A percentile compares a stretch with the other conserved stretches of the same genome.
Evolutionary conservation across 371 early-diverging fungal genomes (phyloP).

Genomic region (Nosema bombycis): DNA sequence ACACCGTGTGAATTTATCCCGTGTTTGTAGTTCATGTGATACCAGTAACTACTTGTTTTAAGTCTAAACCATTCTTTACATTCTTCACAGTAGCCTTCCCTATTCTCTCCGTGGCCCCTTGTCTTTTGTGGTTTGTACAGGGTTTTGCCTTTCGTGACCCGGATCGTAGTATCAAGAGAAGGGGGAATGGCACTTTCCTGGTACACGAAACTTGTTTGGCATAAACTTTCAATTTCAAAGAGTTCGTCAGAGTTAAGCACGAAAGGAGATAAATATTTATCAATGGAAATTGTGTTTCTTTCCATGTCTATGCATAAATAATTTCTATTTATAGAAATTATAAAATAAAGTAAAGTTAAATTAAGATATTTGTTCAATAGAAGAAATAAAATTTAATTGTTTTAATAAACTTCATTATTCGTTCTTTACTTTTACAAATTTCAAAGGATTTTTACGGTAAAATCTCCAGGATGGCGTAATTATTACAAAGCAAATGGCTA

Average conservation of each 20-base stretch:
- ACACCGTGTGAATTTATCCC: constrained; percentile 57
- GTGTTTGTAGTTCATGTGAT: constrained; percentile 65
- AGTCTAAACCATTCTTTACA: constrained; percentile 59
- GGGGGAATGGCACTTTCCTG: not conserved
- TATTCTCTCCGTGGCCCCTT: constrained; percentile 38
- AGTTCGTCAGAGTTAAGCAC: constrained; percentile 14
- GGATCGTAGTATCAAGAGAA: not conserved
- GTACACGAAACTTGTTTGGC: not conserved
- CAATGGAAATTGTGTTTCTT: not conserved
- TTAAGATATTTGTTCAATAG: too few relatives aligned
- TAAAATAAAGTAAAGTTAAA: not conserved
- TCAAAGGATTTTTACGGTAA: constrained; percentile 62
- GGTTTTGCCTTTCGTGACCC: not conserved
- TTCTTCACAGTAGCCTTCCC: constrained; percentile 57
- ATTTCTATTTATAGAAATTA: not conserved
- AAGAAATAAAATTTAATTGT: too few relatives aligned
- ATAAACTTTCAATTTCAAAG: constrained; percentile 1
- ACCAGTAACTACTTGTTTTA: constrained; percentile 63
- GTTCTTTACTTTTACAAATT: constrained; percentile 49
- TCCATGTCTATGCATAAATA: constrained; percentile 1
- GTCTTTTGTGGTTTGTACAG: constrained; percentile 46
- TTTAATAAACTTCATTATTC: not conserved
- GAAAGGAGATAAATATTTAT: not conserved
- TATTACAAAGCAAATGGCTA: constrained; percentile 32
- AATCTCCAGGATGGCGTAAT: constrained; percentile 64